Conservation (phyloP, 2,329 filamentous ascomycete species). For the Fusarium sp. region DNA sequence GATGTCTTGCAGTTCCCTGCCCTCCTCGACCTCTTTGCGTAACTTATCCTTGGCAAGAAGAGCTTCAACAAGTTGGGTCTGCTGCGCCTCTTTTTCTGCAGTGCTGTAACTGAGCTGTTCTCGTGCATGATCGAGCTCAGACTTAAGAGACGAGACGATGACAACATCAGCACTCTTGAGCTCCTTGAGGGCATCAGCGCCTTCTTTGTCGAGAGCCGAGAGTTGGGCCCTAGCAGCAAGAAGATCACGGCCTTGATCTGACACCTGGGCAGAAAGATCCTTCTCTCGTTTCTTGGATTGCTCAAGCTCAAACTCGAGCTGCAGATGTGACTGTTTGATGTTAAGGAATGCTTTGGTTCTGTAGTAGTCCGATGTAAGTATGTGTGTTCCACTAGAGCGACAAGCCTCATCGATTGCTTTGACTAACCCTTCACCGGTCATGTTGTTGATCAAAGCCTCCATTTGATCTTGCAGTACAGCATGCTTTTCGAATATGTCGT, state of each 20-base stretch:
- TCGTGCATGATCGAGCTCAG: constrained; percentile 69
- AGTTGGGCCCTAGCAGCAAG: constrained; percentile 66
- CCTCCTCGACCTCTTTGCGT: constrained; percentile 66
- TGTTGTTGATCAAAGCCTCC: constrained; percentile 64
- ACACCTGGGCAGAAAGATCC: constrained; percentile 62
- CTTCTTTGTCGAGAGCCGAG: constrained; percentile 67
- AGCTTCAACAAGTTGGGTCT: constrained; percentile 70
- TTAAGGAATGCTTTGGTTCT: constrained; percentile 67
- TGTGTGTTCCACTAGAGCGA: constrained; percentile 43
- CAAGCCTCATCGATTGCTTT: constrained; percentile 52
- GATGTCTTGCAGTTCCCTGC: constrained; percentile 58
- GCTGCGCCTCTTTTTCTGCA: constrained; percentile 68
- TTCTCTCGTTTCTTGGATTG: constrained; percentile 58
- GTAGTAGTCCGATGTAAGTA: constrained; percentile 62
- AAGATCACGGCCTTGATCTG: constrained; percentile 69
- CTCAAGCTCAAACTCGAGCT: constrained; percentile 62
- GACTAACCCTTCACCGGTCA: constrained; percentile 69
- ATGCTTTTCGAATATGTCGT: constrained; percentile 70
- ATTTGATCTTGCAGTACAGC: constrained; percentile 70
- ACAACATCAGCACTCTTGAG: constrained; percentile 71
- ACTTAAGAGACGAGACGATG: constrained; percentile 69
- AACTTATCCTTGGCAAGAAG: constrained; percentile 72
- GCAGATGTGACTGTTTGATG: constrained; percentile 63
- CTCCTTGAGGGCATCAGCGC: constrained; percentile 66
- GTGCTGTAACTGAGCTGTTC: constrained; percentile 63